phyloP scores from a whole-genome alignment of 805 yeast species.

The Candida andamanensis region DNA sequence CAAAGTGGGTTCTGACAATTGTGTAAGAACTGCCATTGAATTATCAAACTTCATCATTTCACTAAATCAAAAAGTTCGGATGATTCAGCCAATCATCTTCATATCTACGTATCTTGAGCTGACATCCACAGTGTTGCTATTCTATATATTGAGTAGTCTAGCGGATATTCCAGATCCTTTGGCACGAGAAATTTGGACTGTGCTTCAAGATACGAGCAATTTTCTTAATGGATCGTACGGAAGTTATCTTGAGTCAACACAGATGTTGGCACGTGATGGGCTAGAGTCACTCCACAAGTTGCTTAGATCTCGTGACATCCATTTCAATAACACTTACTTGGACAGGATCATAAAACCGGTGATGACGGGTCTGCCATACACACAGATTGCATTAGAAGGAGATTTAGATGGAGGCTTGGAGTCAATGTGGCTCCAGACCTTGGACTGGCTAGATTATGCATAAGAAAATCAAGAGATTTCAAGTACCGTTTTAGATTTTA shows the following conservation, averaged over 20 bases:
- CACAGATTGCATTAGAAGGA: background rate
- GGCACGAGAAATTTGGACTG: slow-evolving; percentile 14
- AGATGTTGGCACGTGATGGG: slow-evolving; percentile 16
- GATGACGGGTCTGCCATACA: background rate
- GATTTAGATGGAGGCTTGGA: slow-evolving; percentile 4
- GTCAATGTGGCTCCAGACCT: slow-evolving; percentile 8
- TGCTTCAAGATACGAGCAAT: slow-evolving; percentile 14
- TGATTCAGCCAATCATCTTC: slow-evolving; percentile 16
- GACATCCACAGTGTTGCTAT: slow-evolving; percentile 15
- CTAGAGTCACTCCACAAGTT: slow-evolving; percentile 12
- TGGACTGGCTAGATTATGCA: slow-evolving; percentile 6
- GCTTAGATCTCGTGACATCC: slow-evolving; percentile 4
- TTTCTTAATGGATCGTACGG: slow-evolving; percentile 16
- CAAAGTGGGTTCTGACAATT: slow-evolving; percentile 11
- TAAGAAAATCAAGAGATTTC: background rate
- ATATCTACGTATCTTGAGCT: slow-evolving; percentile 17
- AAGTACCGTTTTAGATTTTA: no score
- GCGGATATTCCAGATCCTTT: slow-evolving; percentile 11
- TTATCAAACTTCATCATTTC: slow-evolving; percentile 14
- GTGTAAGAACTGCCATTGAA: slow-evolving; percentile 15
- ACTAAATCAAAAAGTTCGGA: slow-evolving; percentile 12
- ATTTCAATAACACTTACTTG: slow-evolving; percentile 8
- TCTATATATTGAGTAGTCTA: slow-evolving; percentile 12
- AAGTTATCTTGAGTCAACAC: slow-evolving; percentile 14
- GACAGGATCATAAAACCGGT: slow-evolving; percentile 10